phyloP scores from a whole-genome alignment of 1,139 yeast genomes.

The Pichia sp. region DNA sequence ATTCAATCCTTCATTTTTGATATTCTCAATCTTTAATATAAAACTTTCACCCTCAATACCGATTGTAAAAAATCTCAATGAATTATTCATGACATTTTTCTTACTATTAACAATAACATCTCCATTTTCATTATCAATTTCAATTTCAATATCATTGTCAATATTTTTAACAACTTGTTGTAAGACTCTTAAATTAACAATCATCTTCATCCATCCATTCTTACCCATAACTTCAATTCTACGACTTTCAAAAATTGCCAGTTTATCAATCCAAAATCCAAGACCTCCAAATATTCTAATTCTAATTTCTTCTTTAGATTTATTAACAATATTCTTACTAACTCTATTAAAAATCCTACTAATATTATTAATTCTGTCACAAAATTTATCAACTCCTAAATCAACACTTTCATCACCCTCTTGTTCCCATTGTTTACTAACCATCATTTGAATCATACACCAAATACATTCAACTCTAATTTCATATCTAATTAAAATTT shows the following conservation, averaged over 20 bases:
- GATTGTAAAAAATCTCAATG: conserved; percentile 46
- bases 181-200: conserved; percentile 62
- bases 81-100: conserved; percentile 22
- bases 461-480: conserved; percentile 18
- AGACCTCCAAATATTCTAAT: conserved; percentile 42
- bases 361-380: conserved; percentile 16
- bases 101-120: not conserved
- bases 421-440: conserved; percentile 13
- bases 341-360: conserved; percentile 14
- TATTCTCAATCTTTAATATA: conserved; percentile 6
- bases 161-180: conserved; percentile 72
- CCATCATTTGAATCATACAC: conserved; percentile 18
- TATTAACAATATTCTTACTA: conserved; percentile 49
- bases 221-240: conserved; percentile 50
- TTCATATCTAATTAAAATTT: conserved; percentile 17
- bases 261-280: conserved; percentile 47
- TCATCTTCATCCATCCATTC: conserved; percentile 61
- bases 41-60: conserved; percentile 19
- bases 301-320: conserved; percentile 25
- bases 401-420: conserved; percentile 17
- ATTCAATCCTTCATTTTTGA: conserved; percentile 5
- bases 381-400: conserved; percentile 15
- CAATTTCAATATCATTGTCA: conserved; percentile 33
- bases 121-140: conserved; percentile 1
- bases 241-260: conserved; percentile 56